Conservation (phyloP, 495 filamentous ascomycete species). For the Pseudotulostoma volvatum region DNA sequence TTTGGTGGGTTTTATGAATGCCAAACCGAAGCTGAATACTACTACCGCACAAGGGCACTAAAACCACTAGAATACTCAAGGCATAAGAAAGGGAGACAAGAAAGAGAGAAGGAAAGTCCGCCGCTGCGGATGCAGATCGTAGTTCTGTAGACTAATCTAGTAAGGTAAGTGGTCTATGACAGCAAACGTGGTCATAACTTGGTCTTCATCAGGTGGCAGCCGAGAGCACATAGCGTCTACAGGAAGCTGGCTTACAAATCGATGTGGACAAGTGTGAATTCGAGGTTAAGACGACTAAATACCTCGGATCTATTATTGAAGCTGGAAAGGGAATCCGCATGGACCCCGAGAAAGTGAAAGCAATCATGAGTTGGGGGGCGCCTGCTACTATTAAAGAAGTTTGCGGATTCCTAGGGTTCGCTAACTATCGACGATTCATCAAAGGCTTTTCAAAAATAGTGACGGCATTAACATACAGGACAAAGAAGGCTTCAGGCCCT, state of each 20-base stretch:
- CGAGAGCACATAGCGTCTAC: no score
- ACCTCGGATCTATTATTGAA: constrained; percentile 13
- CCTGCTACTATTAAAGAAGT: constrained; percentile 10
- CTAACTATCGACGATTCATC: constrained; percentile 20
- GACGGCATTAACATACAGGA: constrained; percentile 5
- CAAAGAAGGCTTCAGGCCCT: constrained; percentile 6
- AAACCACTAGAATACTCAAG: no score
- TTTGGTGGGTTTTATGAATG: no score
- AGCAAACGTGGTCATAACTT: no score
- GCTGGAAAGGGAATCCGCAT: constrained; percentile 10
- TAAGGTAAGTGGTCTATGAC: no score
- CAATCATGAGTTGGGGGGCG: constrained; percentile 10
- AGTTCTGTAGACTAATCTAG: no score
- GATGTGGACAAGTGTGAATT: constrained; percentile 20
- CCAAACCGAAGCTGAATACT: no score
- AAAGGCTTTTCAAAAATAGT: constrained; percentile 8
- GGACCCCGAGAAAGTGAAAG: constrained; percentile 10
- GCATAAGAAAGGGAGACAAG: no score
- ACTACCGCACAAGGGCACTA: no score
- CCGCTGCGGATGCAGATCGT: no score
- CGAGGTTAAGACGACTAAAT: constrained; percentile 8
- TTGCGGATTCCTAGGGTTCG: constrained; percentile 15
- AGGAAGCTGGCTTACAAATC: constrained; percentile 7
- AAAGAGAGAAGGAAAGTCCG: no score
- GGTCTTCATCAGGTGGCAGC: no score